Conservation (phyloP, 2,329 filamentous ascomycete genomes). For the Raffaelea albimanens region DNA sequence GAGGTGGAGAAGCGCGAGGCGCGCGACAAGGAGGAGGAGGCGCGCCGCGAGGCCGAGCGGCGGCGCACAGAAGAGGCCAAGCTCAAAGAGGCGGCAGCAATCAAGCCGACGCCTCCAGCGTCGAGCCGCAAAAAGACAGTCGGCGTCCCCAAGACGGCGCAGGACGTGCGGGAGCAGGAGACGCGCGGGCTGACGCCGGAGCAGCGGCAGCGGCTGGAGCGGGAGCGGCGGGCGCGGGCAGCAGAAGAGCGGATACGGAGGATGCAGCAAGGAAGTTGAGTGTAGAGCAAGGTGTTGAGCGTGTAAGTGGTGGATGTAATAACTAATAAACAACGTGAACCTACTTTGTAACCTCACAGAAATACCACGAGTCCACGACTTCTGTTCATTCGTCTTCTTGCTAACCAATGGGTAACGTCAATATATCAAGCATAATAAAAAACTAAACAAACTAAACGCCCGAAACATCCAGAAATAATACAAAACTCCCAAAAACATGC, state of each 20-base stretch:
- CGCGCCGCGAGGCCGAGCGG: constrained; percentile 59
- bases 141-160: constrained; percentile 60
- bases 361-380: too few relatives aligned
- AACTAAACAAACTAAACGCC: too few relatives aligned
- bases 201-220: constrained; percentile 72
- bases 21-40: constrained; percentile 60
- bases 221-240: constrained; percentile 82
- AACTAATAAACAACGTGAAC: too few relatives aligned
- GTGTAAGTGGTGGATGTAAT: too few relatives aligned
- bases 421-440: too few relatives aligned
- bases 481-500: not conserved
- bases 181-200: constrained; percentile 77
- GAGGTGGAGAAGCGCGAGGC: constrained; percentile 63
- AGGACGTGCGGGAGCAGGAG: constrained; percentile 78
- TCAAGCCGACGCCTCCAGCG: constrained; percentile 3
- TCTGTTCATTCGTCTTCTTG: too few relatives aligned
- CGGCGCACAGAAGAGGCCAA: constrained; percentile 67
- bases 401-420: too few relatives aligned
- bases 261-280: too few relatives aligned
- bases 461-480: too few relatives aligned
- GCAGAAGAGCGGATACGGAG: constrained; percentile 77
- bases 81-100: constrained; percentile 52
- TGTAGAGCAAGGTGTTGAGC: too few relatives aligned
- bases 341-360: too few relatives aligned
- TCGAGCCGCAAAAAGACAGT: constrained; percentile 38